phyloP scores from a whole-genome alignment of 805 yeast species.

The Candida cerambycidarum region DNA sequence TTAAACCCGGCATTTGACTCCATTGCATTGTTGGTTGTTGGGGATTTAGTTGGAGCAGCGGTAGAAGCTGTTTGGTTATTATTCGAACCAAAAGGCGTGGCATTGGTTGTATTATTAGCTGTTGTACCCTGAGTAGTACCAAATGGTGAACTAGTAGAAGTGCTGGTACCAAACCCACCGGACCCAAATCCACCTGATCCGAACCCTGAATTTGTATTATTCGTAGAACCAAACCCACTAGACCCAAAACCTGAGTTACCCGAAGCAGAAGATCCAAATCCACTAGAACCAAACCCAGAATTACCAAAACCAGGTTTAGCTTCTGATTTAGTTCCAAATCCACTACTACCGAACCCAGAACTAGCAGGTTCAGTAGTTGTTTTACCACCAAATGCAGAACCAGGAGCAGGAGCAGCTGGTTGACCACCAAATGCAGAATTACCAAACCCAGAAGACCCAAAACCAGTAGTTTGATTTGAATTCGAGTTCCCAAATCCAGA shows the following conservation, averaged over 20 bases:
- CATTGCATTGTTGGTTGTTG: no score
- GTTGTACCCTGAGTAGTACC: no score
- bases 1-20: no score
- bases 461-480: conserved; percentile 1
- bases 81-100: no score
- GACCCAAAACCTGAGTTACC: conserved; percentile 10
- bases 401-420: neutral
- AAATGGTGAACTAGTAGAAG: conserved; percentile 2
- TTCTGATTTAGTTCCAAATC: neutral
- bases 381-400: neutral
- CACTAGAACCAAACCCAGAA: conserved; percentile 5
- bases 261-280: conserved; percentile 1
- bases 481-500: neutral
- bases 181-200: conserved; percentile 12
- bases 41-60: no score
- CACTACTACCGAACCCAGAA: neutral
- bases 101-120: no score
- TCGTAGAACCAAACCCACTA: conserved; percentile 10
- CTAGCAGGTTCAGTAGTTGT: neutral
- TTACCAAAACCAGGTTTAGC: neutral
- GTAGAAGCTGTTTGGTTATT: conserved; percentile 1
- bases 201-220: neutral
- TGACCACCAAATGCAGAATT: conserved; percentile 3
- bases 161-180: conserved; percentile 12
- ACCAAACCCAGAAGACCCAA: conserved; percentile 10